Percentiles rank a stretch among this genome's conserved stretches.
Conservation (phyloP, 305 asterid genomes). For the Fraxinus platypoda region DNA sequence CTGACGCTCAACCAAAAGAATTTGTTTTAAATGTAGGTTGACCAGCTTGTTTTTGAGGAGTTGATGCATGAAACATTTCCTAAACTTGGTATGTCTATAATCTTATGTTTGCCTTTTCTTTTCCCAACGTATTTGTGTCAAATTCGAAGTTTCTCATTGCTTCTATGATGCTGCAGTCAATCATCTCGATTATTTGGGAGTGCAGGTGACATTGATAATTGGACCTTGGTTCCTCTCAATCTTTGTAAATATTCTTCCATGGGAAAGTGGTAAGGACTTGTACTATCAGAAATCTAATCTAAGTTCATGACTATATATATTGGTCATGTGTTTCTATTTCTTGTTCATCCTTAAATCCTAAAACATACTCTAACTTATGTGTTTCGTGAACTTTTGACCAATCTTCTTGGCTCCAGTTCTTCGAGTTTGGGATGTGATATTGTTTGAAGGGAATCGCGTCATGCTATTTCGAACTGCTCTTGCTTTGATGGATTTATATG, state of each 20-base stretch:
- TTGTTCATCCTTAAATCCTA: slow-evolving; percentile 19
- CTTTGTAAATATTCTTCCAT: slow-evolving; percentile 79
- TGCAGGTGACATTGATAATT: slow-evolving; percentile 83
- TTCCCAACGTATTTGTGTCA: slow-evolving; percentile 13
- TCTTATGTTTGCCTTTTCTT: slow-evolving; percentile 2
- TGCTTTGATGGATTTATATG: slow-evolving; percentile 86
- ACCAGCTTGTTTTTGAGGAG: slow-evolving; percentile 94
- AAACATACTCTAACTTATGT: neutral
- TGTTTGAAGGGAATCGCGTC: slow-evolving; percentile 88
- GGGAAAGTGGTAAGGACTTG: slow-evolving; percentile 84
- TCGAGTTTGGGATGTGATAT: slow-evolving; percentile 92
- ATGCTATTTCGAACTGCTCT: slow-evolving; percentile 90
- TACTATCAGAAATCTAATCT: slow-evolving; percentile 22
- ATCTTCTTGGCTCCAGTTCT: slow-evolving; percentile 51
- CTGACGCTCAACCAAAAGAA: slow-evolving; percentile 3
- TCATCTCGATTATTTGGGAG: slow-evolving; percentile 89
- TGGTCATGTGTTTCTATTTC: slow-evolving; percentile 12
- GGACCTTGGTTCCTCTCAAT: slow-evolving; percentile 92
- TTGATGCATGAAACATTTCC: slow-evolving; percentile 88
- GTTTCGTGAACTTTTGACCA: slow-evolving; percentile 6
- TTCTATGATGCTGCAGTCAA: slow-evolving; percentile 53
- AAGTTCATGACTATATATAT: slow-evolving; percentile 1
- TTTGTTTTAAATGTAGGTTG: slow-evolving; percentile 50
- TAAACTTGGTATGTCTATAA: slow-evolving; percentile 63
- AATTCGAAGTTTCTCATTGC: slow-evolving; percentile 24